phyloP scores from a whole-genome alignment of 208 protist genomes.

The Leishmania guyanensis region DNA sequence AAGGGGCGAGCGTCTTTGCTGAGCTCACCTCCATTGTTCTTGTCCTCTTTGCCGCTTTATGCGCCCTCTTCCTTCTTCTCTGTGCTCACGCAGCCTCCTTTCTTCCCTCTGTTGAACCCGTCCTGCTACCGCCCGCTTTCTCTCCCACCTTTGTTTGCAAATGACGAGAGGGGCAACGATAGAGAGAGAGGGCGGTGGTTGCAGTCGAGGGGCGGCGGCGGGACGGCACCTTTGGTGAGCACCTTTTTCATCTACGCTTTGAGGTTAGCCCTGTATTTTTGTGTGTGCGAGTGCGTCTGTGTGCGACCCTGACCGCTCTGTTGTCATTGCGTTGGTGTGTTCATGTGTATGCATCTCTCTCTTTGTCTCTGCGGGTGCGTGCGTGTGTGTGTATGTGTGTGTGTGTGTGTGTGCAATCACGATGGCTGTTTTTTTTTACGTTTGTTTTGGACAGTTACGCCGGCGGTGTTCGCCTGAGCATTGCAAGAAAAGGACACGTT shows the following conservation, averaged over 20 bases:
- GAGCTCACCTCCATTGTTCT: background rate
- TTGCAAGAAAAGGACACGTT: background rate
- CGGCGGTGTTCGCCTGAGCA: background rate
- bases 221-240: background rate
- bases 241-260: background rate
- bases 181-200: background rate
- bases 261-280: background rate
- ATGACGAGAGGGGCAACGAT: background rate
- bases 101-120: background rate
- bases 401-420: background rate
- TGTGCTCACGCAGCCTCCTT: background rate
- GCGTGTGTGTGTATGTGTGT: too few species aligned
- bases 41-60: background rate
- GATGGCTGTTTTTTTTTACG: background rate
- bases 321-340: background rate
- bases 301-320: background rate
- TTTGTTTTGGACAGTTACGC: slow-evolving; percentile 2
- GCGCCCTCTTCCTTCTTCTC: background rate
- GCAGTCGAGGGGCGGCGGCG: background rate
- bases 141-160: background rate
- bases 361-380: too few species aligned
- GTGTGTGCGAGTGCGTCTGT: background rate
- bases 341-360: background rate
- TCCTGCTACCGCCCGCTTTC: background rate
- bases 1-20: background rate